phyloP scores from a whole-genome alignment of 768 basidiomycete genomes.

The Coprinellus micaceus region DNA sequence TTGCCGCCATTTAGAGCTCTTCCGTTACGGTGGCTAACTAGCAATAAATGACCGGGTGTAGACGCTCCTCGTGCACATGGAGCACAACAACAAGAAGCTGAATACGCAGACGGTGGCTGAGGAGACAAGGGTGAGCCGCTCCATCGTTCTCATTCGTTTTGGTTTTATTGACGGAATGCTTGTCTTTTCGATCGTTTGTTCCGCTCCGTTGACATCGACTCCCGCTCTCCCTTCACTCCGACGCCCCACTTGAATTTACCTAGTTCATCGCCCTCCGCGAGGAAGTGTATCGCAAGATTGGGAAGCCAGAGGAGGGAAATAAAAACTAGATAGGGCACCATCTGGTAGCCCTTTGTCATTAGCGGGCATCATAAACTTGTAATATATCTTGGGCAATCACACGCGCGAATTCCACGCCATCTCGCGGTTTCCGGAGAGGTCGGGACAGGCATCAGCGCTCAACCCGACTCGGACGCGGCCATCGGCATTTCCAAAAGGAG shows the following conservation, averaged over 20 bases:
- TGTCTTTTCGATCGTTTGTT: no score
- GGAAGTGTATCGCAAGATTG: slow-evolving; percentile 6
- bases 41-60: slow-evolving; percentile 18
- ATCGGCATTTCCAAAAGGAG: neutral
- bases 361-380: no score
- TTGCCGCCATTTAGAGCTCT: slow-evolving; percentile 5
- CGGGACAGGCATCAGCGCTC: no score
- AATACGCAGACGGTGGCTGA: slow-evolving; percentile 48
- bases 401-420: no score
- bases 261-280: slow-evolving; percentile 19
- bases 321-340: no score
- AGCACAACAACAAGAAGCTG: slow-evolving; percentile 48
- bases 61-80: slow-evolving; percentile 72
- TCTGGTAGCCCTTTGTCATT: no score
- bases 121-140: slow-evolving; percentile 48
- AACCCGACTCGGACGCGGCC: no score
- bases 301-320: no score
- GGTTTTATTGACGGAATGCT: neutral
- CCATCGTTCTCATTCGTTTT: no score
- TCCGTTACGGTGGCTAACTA: slow-evolving; percentile 10
- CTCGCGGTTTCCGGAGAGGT: no score
- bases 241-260: neutral
- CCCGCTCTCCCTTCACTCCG: neutral
- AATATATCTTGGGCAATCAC: no score
- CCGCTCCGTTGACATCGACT: neutral